phyloP scores from a whole-genome alignment of 768 basidiomycete genomes.

The Filobasidium wieringae region DNA sequence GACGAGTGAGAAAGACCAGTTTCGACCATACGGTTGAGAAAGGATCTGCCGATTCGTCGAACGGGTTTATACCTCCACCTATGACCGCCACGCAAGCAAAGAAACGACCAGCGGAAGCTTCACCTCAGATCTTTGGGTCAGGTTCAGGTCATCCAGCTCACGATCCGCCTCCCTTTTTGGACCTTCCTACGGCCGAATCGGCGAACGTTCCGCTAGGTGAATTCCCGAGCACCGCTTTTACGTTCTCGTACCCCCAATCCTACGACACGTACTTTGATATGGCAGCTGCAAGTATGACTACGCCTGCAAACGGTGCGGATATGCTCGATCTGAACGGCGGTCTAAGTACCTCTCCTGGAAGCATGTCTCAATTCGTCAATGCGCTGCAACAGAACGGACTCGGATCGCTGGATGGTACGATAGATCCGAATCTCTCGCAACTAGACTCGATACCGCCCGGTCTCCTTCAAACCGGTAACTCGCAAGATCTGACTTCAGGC shows the following conservation, averaged over 20 bases:
- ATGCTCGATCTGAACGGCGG: not conserved
- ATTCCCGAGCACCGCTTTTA: slow-evolving; percentile 37
- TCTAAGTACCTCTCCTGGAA: not conserved
- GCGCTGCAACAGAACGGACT: not conserved
- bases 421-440: not conserved
- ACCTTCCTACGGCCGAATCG: slow-evolving; percentile 12
- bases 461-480: slow-evolving; percentile 21
- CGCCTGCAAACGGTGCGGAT: slow-evolving; percentile 17
- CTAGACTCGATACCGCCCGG: slow-evolving; percentile 12
- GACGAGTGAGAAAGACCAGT: slow-evolving; percentile 82
- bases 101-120: slow-evolving; percentile 33
- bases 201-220: slow-evolving; percentile 9
- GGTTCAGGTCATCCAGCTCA: too few relatives aligned
- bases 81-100: slow-evolving; percentile 31
- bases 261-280: slow-evolving; percentile 39
- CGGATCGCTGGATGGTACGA: not conserved
- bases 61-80: slow-evolving; percentile 16
- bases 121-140: slow-evolving; percentile 22
- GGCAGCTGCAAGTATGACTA: slow-evolving; percentile 26
- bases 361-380: not conserved
- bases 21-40: slow-evolving; percentile 82
- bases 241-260: slow-evolving; percentile 34
- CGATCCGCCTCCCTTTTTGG: not conserved
- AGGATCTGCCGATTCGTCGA: slow-evolving; percentile 35
- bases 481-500: slow-evolving; percentile 18